Percentiles rank a stretch among this genome's conserved stretches.
Conservation (phyloP, 2,329 filamentous ascomycete genomes). For the Nemania diffusa region DNA sequence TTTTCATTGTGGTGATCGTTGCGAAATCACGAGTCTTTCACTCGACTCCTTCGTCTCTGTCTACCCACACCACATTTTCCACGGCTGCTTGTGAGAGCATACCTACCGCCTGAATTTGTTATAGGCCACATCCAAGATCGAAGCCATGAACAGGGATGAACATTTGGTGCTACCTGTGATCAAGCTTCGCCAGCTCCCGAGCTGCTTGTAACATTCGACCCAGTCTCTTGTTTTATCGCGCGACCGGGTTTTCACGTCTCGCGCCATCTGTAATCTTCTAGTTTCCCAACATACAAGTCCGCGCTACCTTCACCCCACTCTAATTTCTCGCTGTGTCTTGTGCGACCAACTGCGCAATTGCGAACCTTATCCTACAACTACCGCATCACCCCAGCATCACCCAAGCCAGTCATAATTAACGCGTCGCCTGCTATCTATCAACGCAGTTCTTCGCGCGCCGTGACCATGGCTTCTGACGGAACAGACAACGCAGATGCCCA, state of each 20-base stretch:
- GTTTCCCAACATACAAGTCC: neutral
- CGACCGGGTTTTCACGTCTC: conserved; percentile 1
- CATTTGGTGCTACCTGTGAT: conserved; percentile 24
- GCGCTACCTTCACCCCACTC: neutral
- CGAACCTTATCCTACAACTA: neutral
- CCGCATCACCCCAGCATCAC: conserved; percentile 14
- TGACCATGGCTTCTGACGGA: conserved; percentile 46
- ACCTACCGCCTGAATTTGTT: neutral
- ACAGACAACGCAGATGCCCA: conserved; percentile 39
- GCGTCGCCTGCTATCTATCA: conserved; percentile 8
- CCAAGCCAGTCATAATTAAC: conserved; percentile 10
- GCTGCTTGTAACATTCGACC: conserved; percentile 26
- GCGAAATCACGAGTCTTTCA: conserved; percentile 15
- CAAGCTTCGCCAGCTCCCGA: conserved; percentile 33
- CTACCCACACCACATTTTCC: neutral
- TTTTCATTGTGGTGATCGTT: conserved; percentile 30
- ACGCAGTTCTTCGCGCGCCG: neutral
- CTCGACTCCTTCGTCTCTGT: conserved; percentile 14
- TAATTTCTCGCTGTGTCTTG: neutral
- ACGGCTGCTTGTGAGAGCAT: neutral
- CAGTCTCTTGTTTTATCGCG: conserved; percentile 13
- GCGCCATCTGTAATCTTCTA: neutral
- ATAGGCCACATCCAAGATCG: neutral
- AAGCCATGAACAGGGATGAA: conserved; percentile 29
- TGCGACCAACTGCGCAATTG: neutral